Evolutionary conservation across 768 basidiomycete genomes (phyloP).

Genomic region (Phaffia australis): DNA sequence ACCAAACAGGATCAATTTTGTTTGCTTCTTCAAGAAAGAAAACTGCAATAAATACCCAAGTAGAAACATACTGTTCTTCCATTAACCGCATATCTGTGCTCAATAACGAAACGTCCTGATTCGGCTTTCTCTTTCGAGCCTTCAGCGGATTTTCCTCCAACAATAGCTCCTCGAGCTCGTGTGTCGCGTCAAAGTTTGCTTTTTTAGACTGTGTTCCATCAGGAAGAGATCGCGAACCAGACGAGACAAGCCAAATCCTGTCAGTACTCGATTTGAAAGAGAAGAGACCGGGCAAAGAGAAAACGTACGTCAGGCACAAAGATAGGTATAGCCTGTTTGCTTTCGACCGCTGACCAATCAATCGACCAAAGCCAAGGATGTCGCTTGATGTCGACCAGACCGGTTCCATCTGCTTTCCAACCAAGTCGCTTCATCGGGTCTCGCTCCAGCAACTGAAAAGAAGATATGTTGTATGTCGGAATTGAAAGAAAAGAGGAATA

Average conservation of each 20-base stretch:
- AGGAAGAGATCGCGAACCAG: slow-evolving; percentile 7
- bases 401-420: slow-evolving; percentile 65
- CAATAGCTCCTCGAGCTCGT: slow-evolving; percentile 89
- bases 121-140: slow-evolving; percentile 80
- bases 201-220: slow-evolving; percentile 66
- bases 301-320: slow-evolving; percentile 83
- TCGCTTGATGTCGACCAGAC: slow-evolving; percentile 60
- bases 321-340: slow-evolving; percentile 55
- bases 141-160: slow-evolving; percentile 95
- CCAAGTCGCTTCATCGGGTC: slow-evolving; percentile 71
- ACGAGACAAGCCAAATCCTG: not conserved
- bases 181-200: slow-evolving; percentile 97
- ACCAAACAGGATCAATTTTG: not conserved
- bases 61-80: slow-evolving; percentile 76
- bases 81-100: slow-evolving; percentile 90
- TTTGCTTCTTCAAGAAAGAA: not conserved
- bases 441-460: slow-evolving; percentile 65
- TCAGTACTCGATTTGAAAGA: not conserved
- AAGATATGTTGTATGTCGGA: slow-evolving; percentile 15
- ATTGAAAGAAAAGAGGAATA: slow-evolving; percentile 8
- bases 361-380: slow-evolving; percentile 78
- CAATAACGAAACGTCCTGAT: slow-evolving; percentile 73
- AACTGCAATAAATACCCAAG: not conserved
- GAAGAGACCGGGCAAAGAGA: not conserved
- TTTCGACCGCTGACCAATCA: slow-evolving; percentile 68